These are phyloP conservation scores for Sesbania bispinosa DNA, from an alignment of 306 rosid species.

Conservation along the genomic window DNA sequence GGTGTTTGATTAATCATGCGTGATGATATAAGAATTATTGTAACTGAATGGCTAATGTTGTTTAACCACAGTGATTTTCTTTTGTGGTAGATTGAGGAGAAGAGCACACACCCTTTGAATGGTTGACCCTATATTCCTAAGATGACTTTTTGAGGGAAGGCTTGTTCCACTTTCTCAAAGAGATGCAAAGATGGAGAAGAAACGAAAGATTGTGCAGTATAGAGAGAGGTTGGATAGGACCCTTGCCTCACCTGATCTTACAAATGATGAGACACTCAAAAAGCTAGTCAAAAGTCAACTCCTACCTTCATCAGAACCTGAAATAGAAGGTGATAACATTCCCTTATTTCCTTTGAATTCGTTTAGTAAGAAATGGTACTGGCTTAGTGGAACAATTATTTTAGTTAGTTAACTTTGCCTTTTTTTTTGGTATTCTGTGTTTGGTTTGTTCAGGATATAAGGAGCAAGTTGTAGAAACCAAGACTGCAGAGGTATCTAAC, in stretches of 20 bases:
- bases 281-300: slow-evolving; percentile 66
- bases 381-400: background rate
- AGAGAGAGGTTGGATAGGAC: slow-evolving; percentile 77
- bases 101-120: slow-evolving; percentile 2
- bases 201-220: slow-evolving; percentile 56
- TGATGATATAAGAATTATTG: slow-evolving; percentile 11
- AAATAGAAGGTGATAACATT: slow-evolving; percentile 48
- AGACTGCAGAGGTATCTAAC: slow-evolving; percentile 58
- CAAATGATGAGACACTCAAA: slow-evolving; percentile 45
- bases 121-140: slow-evolving; percentile 4
- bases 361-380: background rate
- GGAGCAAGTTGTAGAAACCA: slow-evolving; percentile 45
- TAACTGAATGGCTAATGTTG: background rate
- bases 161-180: slow-evolving; percentile 19
- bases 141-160: slow-evolving; percentile 21
- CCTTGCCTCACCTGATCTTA: slow-evolving; percentile 66
- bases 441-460: slow-evolving; percentile 46
- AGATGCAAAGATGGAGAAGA: slow-evolving; percentile 59
- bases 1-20: background rate
- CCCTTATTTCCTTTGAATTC: background rate
- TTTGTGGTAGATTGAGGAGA: slow-evolving; percentile 19
- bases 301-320: slow-evolving; percentile 37
- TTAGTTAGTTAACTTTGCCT: background rate
- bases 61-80: background rate
- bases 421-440: background rate